Conservation (phyloP, 1,284 basidiomycete genomes). For the Cutaneotrichosporon dermatis region DNA sequence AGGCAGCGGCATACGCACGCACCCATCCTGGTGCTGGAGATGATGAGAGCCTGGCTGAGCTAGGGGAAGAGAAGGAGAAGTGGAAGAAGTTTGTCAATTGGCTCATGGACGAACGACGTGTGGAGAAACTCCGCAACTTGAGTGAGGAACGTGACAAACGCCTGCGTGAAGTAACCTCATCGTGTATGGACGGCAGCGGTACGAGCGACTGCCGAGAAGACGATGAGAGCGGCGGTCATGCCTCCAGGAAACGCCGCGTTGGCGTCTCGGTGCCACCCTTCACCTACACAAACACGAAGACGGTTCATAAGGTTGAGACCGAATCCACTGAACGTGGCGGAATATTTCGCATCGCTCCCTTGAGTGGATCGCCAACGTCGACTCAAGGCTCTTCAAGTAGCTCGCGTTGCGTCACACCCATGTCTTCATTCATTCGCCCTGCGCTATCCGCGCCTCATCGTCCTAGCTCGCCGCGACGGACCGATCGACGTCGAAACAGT, state of each 20-base stretch:
- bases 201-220: neutral
- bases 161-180: conserved; percentile 26
- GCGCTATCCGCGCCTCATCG: conserved; percentile 31
- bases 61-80: conserved; percentile 35
- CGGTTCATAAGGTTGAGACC: conserved; percentile 13
- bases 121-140: conserved; percentile 38
- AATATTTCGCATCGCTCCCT: conserved; percentile 16
- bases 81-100: conserved; percentile 44
- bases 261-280: conserved; percentile 7
- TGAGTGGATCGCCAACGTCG: neutral
- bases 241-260: conserved; percentile 14
- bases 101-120: conserved; percentile 43
- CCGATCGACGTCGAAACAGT: conserved; percentile 28
- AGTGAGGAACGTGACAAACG: conserved; percentile 37
- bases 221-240: neutral
- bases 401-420: conserved; percentile 6
- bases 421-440: conserved; percentile 36
- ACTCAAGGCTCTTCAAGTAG: conserved; percentile 8
- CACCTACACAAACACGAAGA: conserved; percentile 5
- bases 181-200: neutral
- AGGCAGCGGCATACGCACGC: conserved; percentile 32
- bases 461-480: conserved; percentile 35
- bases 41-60: conserved; percentile 1
- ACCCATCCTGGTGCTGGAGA: conserved; percentile 37
- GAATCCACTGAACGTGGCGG: conserved; percentile 21